A percentile compares a stretch with the other conserved stretches of the same genome.
Conservation (phyloP, 2,329 filamentous ascomycete genomes). For the Truncatella angustata region DNA sequence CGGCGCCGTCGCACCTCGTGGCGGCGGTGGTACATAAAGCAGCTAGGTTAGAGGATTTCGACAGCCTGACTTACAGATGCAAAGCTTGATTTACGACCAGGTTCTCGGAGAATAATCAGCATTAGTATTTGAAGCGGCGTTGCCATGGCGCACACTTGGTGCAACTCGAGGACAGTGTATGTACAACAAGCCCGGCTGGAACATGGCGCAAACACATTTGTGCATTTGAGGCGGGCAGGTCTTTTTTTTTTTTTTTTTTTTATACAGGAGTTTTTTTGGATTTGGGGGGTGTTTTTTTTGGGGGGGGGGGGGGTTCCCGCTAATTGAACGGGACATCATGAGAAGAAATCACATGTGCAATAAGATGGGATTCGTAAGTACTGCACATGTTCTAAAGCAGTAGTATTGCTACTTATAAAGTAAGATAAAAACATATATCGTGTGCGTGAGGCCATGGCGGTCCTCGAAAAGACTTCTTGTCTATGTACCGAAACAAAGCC, state of each 20-base stretch:
- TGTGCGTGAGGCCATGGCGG: neutral
- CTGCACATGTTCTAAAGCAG: neutral
- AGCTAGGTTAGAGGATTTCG: neutral
- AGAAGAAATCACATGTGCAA: too few species aligned
- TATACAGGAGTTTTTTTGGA: neutral
- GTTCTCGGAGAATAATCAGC: conserved; percentile 6
- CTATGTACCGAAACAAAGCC: neutral
- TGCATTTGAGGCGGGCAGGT: too few species aligned
- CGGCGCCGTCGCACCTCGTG: conserved; percentile 10
- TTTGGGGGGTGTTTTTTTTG: too few species aligned
- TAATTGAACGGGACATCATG: too few species aligned
- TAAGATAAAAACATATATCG: neutral
- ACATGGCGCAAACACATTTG: too few species aligned
- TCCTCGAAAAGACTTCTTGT: neutral
- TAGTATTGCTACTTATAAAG: neutral
- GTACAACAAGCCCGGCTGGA: too few species aligned
- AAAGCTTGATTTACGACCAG: conserved; percentile 10
- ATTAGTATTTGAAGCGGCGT: neutral
- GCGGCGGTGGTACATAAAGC: conserved; percentile 9
- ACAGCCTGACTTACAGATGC: conserved; percentile 7
- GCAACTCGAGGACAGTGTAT: conserved; percentile 1
- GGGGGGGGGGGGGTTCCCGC: too few species aligned
- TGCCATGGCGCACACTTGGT: neutral
- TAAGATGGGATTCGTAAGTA: neutral
- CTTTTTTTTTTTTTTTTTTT: neutral